Conservation (phyloP, 352 stramenopile species). For the Globisporangium sylvaticum region DNA sequence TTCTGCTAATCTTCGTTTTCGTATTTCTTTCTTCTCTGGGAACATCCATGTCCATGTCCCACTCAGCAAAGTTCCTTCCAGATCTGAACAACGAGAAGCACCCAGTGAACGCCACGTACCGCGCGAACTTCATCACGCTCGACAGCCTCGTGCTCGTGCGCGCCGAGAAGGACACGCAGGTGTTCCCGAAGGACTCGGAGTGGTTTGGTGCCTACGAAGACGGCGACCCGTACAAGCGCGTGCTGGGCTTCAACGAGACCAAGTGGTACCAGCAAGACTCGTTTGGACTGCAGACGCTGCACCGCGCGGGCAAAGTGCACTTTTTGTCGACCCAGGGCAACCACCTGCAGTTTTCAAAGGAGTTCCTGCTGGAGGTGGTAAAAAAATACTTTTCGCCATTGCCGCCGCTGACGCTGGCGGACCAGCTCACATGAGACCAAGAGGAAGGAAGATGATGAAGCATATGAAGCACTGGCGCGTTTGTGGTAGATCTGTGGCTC, state of each 20-base stretch:
- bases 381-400: conserved; percentile 64
- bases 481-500: neutral
- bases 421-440: neutral
- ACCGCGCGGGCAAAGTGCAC: conserved; percentile 85
- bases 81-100: conserved; percentile 91
- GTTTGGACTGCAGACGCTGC: conserved; percentile 88
- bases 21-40: neutral
- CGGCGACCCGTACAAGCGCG: conserved; percentile 47
- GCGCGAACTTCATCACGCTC: conserved; percentile 85
- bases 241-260: conserved; percentile 91
- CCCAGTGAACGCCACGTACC: conserved; percentile 73
- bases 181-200: conserved; percentile 83
- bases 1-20: neutral
- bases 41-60: neutral
- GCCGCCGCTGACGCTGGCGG: neutral
- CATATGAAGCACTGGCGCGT: neutral
- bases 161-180: conserved; percentile 87
- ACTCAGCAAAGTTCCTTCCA: conserved; percentile 64
- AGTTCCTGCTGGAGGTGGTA: conserved; percentile 81
- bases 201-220: conserved; percentile 88
- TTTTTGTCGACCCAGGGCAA: conserved; percentile 89
- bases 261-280: conserved; percentile 90
- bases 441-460: neutral
- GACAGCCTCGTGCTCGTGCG: conserved; percentile 88
- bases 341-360: conserved; percentile 87